Evolutionary conservation across 805 yeast species (phyloP).

Genomic region (Wickerhamiella lipophila): DNA sequence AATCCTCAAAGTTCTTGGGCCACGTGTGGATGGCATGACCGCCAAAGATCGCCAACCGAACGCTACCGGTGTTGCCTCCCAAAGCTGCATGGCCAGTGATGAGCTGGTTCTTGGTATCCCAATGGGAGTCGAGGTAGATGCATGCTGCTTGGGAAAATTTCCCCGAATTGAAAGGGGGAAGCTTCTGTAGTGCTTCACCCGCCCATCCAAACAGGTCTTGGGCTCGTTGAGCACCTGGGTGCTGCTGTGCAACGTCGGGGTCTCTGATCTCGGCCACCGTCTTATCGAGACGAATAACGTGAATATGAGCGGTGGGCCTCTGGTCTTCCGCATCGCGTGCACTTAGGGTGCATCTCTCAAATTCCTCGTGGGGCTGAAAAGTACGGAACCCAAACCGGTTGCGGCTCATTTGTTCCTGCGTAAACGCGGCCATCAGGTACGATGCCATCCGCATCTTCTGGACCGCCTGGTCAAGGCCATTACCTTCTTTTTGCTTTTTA

Average conservation of each 20-base stretch:
- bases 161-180: constrained; percentile 37
- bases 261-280: constrained; percentile 62
- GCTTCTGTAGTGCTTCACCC: constrained; percentile 48
- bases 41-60: constrained; percentile 82
- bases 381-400: constrained; percentile 68
- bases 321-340: constrained; percentile 31
- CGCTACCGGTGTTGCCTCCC: constrained; percentile 68
- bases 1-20: constrained; percentile 71
- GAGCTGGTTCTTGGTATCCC: constrained; percentile 48
- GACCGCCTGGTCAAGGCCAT: constrained; percentile 56
- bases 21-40: constrained; percentile 84
- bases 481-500: constrained; percentile 38
- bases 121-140: constrained; percentile 70
- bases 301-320: constrained; percentile 62
- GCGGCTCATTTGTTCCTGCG: constrained; percentile 76
- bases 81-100: constrained; percentile 84
- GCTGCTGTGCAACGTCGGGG: constrained; percentile 79
- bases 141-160: constrained; percentile 69
- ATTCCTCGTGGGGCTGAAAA: constrained; percentile 63
- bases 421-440: constrained; percentile 79
- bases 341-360: constrained; percentile 41
- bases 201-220: constrained; percentile 77
- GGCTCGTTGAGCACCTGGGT: constrained; percentile 50
- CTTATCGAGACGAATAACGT: constrained; percentile 52
- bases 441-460: constrained; percentile 69